A percentile compares a stretch with the other conserved stretches of the same genome.
These are phyloP conservation scores for Wakefieldia striispora DNA, from an alignment of 768 basidiomycete genomes.

Conservation along the genomic window DNA sequence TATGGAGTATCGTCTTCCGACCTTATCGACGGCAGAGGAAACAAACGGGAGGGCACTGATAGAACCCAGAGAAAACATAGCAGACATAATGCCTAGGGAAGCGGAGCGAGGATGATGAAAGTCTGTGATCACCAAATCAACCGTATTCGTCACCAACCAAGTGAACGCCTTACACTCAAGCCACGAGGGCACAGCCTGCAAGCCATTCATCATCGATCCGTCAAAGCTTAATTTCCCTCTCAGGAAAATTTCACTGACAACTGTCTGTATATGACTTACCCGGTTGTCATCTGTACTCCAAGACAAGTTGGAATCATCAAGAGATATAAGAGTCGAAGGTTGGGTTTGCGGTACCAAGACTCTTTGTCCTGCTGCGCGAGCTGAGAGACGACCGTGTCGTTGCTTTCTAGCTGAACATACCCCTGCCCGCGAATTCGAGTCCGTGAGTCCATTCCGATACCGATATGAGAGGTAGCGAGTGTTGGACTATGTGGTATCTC, in stretches of 20 bases:
- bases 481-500: too few relatives aligned
- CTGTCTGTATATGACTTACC: slow-evolving; percentile 2
- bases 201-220: slow-evolving; percentile 60
- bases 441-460: neutral
- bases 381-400: slow-evolving; percentile 10
- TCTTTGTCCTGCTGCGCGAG: slow-evolving; percentile 40
- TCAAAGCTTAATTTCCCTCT: slow-evolving; percentile 4
- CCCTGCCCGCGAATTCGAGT: neutral
- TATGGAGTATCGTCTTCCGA: slow-evolving; percentile 11
- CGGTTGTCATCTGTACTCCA: slow-evolving; percentile 6
- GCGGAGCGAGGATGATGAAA: slow-evolving; percentile 52
- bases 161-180: slow-evolving; percentile 40
- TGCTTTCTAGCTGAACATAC: slow-evolving; percentile 1
- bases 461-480: too few relatives aligned
- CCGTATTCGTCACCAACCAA: neutral
- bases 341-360: slow-evolving; percentile 62
- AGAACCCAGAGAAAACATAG: slow-evolving; percentile 44
- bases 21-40: neutral
- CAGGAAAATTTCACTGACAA: neutral
- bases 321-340: slow-evolving; percentile 52
- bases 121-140: slow-evolving; percentile 33
- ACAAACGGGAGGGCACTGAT: too few relatives aligned
- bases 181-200: slow-evolving; percentile 60
- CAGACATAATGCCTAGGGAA: slow-evolving; percentile 53
- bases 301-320: slow-evolving; percentile 45